phyloP scores from a whole-genome alignment of 2,329 filamentous ascomycete genomes.

The Magnaporthiopsis rhizophila region DNA sequence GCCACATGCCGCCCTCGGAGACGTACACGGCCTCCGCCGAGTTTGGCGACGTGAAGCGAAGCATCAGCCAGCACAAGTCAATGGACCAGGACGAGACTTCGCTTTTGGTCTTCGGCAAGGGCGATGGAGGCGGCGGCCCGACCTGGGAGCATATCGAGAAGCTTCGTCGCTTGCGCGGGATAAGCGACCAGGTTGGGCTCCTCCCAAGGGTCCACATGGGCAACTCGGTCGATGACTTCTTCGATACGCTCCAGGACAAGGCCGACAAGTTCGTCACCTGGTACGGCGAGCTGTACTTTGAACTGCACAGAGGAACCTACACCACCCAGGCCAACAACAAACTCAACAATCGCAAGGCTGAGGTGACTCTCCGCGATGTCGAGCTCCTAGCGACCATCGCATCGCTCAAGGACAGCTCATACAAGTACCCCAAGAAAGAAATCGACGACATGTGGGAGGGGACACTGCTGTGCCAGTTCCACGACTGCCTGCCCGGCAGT shows the following conservation, averaged over 20 bases:
- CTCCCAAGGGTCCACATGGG: conserved; percentile 86
- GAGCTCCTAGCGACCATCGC: conserved; percentile 84
- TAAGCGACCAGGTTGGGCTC: conserved; percentile 77
- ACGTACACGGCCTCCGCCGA: conserved; percentile 93
- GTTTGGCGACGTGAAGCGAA: conserved; percentile 88
- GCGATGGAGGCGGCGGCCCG: conserved; percentile 90
- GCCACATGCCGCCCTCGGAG: conserved; percentile 93
- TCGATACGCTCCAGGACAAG: conserved; percentile 75
- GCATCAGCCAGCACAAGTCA: conserved; percentile 87
- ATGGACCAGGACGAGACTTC: conserved; percentile 89
- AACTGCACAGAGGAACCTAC: conserved; percentile 93
- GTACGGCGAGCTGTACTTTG: conserved; percentile 98
- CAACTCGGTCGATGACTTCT: conserved; percentile 88
- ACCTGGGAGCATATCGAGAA: conserved; percentile 94
- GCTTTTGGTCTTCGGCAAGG: conserved; percentile 89
- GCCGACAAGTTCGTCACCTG: conserved; percentile 77
- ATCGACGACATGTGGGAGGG: conserved; percentile 95
- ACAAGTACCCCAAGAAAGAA: conserved; percentile 89
- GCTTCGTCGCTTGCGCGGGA: conserved; percentile 80
- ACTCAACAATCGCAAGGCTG: conserved; percentile 79
- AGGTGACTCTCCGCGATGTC: conserved; percentile 77
- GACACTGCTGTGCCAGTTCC: conserved; percentile 89
- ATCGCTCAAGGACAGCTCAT: conserved; percentile 61
- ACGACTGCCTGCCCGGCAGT: conserved; percentile 92
- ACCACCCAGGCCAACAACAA: conserved; percentile 98